Percentiles rank a stretch among this genome's conserved stretches.
phyloP scores from a whole-genome alignment of 1,139 yeast species.

The Meyerozyma sp. region DNA sequence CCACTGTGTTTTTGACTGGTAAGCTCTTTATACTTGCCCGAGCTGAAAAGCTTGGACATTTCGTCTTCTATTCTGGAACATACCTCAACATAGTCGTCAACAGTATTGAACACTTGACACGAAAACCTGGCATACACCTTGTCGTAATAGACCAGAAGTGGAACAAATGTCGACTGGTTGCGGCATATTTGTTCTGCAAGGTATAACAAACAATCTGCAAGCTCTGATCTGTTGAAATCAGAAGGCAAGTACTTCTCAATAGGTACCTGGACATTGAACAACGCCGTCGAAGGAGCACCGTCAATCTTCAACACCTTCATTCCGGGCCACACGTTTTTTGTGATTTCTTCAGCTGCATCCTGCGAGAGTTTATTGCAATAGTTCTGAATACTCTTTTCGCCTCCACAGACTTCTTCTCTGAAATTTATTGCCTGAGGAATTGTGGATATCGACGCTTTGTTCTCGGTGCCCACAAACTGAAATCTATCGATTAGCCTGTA shows the following conservation, averaged over 20 bases:
- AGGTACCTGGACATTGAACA: constrained; percentile 48
- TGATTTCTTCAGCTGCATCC: constrained; percentile 32
- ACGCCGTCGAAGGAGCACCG: constrained; percentile 29
- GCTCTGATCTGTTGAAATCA: constrained; percentile 3
- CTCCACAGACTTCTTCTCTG: constrained; percentile 54
- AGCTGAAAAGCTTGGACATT: constrained; percentile 9
- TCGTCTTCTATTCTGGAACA: constrained; percentile 21
- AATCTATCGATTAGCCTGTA: constrained; percentile 8
- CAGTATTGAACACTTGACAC: constrained; percentile 55
- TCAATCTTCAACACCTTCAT: constrained; percentile 24
- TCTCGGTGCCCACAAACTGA: constrained; percentile 7
- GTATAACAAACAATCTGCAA: constrained; percentile 5
- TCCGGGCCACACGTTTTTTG: constrained; percentile 30
- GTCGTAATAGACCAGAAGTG: constrained; percentile 37
- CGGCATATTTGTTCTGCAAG: constrained; percentile 9
- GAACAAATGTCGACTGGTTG: constrained; percentile 43
- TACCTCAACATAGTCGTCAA: constrained; percentile 47
- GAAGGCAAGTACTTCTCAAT: constrained; percentile 5
- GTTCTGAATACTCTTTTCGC: constrained; percentile 46
- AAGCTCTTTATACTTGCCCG: not conserved
- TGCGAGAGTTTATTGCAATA: constrained; percentile 45
- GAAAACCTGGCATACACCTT: constrained; percentile 47
- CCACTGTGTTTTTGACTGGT: not conserved
- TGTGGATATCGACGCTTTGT: constrained; percentile 5
- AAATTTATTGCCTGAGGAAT: constrained; percentile 41